phyloP scores from a whole-genome alignment of 805 yeast genomes.

The Lipomyces kockii region DNA sequence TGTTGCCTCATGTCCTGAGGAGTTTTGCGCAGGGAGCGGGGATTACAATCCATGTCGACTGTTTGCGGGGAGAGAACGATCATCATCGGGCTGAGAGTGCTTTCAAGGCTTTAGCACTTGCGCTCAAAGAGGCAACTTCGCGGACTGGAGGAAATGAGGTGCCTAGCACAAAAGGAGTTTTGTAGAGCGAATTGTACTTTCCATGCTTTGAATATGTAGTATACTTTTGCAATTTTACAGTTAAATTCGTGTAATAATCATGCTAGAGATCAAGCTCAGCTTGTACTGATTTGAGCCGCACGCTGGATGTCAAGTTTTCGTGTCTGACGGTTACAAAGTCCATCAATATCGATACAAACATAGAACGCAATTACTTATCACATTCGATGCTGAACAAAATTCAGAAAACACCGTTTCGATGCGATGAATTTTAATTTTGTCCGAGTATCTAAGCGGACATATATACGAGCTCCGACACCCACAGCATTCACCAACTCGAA shows the following conservation, averaged over 20 bases:
- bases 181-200: conserved; percentile 41
- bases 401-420: not conserved
- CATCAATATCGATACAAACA: not conserved
- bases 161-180: conserved; percentile 95
- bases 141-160: conserved; percentile 82
- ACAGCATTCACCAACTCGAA: not conserved
- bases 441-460: not conserved
- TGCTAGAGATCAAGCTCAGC: too few species aligned
- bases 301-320: not conserved
- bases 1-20: conserved; percentile 97
- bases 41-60: conserved; percentile 91
- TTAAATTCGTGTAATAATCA: too few species aligned
- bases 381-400: not conserved
- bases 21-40: conserved; percentile 93
- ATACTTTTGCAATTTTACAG: not conserved
- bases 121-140: conserved; percentile 82
- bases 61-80: conserved; percentile 90
- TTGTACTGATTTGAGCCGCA: not conserved
- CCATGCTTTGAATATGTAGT: not conserved
- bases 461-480: not conserved
- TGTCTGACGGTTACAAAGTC: too few species aligned
- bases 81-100: conserved; percentile 97
- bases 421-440: not conserved
- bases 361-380: not conserved
- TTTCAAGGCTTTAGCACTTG: conserved; percentile 93